These are phyloP conservation scores for Fusarium sp. DNA, from an alignment of 2,329 filamentous ascomycete genomes.

Conservation along the genomic window DNA sequence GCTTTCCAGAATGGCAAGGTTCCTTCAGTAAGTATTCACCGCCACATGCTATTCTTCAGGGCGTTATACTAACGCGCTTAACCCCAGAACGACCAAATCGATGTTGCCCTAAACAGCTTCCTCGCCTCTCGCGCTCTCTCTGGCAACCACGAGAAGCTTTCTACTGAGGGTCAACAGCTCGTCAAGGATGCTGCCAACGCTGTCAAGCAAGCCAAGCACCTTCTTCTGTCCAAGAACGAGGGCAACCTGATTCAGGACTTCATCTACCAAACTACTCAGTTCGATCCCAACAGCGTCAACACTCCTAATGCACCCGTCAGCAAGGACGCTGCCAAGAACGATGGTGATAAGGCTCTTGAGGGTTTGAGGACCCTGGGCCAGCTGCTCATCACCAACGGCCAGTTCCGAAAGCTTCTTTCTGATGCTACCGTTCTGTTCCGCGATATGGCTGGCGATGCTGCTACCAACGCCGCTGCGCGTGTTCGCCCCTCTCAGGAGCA, in stretches of 20 bases:
- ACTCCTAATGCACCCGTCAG: slow-evolving; percentile 77
- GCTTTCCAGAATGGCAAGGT: slow-evolving; percentile 93
- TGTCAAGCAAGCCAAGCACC: slow-evolving; percentile 85
- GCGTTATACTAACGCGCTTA: slow-evolving; percentile 16
- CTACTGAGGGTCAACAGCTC: slow-evolving; percentile 84
- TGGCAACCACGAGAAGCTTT: slow-evolving; percentile 82
- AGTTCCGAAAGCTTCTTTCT: slow-evolving; percentile 84
- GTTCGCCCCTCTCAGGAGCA: slow-evolving; percentile 85
- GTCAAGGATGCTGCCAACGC: slow-evolving; percentile 84
- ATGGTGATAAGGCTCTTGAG: slow-evolving; percentile 86
- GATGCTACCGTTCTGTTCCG: slow-evolving; percentile 87
- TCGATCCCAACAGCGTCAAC: slow-evolving; percentile 74
- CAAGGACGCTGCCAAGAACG: slow-evolving; percentile 84
- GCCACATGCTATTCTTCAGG: too few species aligned
- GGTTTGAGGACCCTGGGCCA: slow-evolving; percentile 91
- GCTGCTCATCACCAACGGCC: slow-evolving; percentile 93
- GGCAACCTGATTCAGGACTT: slow-evolving; percentile 97
- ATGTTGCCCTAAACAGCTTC: slow-evolving; percentile 92
- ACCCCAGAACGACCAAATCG: slow-evolving; percentile 90
- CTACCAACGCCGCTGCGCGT: slow-evolving; percentile 80
- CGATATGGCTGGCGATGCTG: slow-evolving; percentile 93
- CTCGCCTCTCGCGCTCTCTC: slow-evolving; percentile 79
- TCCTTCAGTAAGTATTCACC: slow-evolving; percentile 77
- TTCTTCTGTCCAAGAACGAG: slow-evolving; percentile 94
- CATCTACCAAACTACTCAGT: slow-evolving; percentile 90